phyloP scores from a whole-genome alignment of 2,329 filamentous ascomycete species.

The Hypoxylon sp. region DNA sequence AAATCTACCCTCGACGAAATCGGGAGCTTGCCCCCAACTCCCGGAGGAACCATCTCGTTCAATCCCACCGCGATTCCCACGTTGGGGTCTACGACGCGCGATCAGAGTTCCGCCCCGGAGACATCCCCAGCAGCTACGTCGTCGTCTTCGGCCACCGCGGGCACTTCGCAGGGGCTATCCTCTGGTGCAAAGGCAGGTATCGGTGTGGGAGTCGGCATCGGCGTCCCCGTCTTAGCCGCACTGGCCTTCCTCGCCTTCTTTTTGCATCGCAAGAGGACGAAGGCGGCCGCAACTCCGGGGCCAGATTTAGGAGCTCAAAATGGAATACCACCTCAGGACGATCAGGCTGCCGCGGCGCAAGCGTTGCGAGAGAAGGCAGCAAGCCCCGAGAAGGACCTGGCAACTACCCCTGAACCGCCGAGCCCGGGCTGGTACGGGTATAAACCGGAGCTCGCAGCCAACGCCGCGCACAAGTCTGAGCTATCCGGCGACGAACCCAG shows the following conservation, averaged over 20 bases:
- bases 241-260: constrained; percentile 36
- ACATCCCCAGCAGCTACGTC: constrained; percentile 14
- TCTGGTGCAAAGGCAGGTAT: constrained; percentile 40
- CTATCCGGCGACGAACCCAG: constrained; percentile 31
- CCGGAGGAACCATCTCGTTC: constrained; percentile 46
- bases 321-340: constrained; percentile 6
- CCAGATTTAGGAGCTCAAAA: constrained; percentile 5
- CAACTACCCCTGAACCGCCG: constrained; percentile 23
- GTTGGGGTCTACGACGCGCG: constrained; percentile 1
- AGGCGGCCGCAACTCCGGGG: constrained; percentile 6
- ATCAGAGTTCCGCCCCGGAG: neutral
- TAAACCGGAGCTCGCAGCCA: constrained; percentile 42
- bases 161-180: constrained; percentile 30
- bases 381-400: constrained; percentile 21
- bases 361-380: constrained; percentile 18
- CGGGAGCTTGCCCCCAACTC: constrained; percentile 42
- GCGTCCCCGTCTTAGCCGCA: constrained; percentile 36
- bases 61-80: constrained; percentile 45
- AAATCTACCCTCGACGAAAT: constrained; percentile 43
- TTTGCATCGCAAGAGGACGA: constrained; percentile 31
- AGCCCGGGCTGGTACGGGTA: constrained; percentile 32
- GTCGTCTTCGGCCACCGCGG: constrained; percentile 7
- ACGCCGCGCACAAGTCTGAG: constrained; percentile 40
- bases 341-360: constrained; percentile 2
- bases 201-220: constrained; percentile 43